These are phyloP conservation scores for Lactifluus hygrophoroides DNA, from an alignment of 768 basidiomycete species.

Conservation along the genomic window DNA sequence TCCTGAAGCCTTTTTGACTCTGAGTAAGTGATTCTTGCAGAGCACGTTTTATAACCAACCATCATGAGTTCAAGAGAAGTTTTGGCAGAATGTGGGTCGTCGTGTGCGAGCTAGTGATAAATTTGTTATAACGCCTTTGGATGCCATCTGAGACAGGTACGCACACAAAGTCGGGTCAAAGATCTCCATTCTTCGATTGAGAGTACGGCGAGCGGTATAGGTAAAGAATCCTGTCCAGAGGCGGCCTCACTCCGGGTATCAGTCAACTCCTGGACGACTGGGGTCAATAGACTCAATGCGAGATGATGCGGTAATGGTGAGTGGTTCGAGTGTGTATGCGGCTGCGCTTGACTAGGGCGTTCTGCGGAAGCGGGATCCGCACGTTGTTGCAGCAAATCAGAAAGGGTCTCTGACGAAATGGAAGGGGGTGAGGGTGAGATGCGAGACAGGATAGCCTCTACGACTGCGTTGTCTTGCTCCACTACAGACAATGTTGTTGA, in stretches of 20 bases:
- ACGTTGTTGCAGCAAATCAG: conserved; percentile 4
- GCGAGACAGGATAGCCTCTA: conserved; percentile 29
- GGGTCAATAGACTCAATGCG: neutral
- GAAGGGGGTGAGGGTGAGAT: neutral
- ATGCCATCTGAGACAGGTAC: conserved; percentile 34
- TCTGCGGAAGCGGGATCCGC: neutral
- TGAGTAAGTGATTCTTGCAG: neutral
- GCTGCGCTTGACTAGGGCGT: neutral
- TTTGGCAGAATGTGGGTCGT: conserved; percentile 44
- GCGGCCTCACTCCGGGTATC: neutral
- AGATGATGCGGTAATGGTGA: neutral
- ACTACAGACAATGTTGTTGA: conserved; percentile 4
- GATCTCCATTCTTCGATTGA: conserved; percentile 35
- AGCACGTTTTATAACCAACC: conserved; percentile 24
- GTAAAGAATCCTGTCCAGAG: neutral
- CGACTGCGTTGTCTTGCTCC: conserved; percentile 18
- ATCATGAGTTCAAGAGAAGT: conserved; percentile 45
- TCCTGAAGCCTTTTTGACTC: neutral
- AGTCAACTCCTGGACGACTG: neutral
- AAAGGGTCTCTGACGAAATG: neutral
- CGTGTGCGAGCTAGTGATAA: conserved; percentile 34
- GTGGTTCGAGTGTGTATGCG: neutral
- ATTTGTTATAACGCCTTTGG: neutral
- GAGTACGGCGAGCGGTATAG: conserved; percentile 31
- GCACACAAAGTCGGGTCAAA: conserved; percentile 47